Base-by-base conservation (phyloP, 345 rosid species). In the Nephelium lappaceum region DNA sequence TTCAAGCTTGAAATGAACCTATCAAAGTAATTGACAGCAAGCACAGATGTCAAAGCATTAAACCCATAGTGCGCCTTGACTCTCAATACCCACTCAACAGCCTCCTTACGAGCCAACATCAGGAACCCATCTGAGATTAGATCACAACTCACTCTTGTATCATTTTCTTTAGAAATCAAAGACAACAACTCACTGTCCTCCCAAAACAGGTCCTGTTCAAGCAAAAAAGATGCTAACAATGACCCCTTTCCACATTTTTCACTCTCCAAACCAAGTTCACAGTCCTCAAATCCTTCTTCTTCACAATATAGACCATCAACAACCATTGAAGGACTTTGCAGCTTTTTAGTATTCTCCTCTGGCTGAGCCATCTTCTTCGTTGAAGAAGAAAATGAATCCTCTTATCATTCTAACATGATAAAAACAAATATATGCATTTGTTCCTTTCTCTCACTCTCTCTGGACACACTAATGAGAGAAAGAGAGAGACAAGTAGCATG, bases 21-120 rank as follows among this genome's bases (percentile, higher is more conserved):
- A 86, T 95, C 99, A 45, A 95, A 93, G 88, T 92, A 95, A 79
- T 92, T 92, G 67, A 93, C 90, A 77, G 99, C 97, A 79, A 93
- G 91, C 74, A 89, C 82, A 73, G 83, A 75, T 62, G 95, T 93
- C 87, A 86, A 83, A 57, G 93, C 88, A 84, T 79, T 75, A 82
- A 95, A 93, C 57, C 91, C 94, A 80, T 83, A 87, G 68, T 82
- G 89, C 75, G 89, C 89, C 65, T 85, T 91, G 19, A 84, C 94
- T 79, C 87, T 89, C 55, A 88, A 75, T 81, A 95, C 67, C 97
- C 98, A 95, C 58, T 86, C 93, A 31, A 95, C 67, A 77, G 94
- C 95, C 23, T 92, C 90, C 72, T 69, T 83, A 11, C 98, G 89
- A 81, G 84, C 85, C 49, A 83, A 77, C 73, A 81, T 66, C 23